Conservation (phyloP, 352 stramenopile species). For the Aphanomyces cochlioides region DNA sequence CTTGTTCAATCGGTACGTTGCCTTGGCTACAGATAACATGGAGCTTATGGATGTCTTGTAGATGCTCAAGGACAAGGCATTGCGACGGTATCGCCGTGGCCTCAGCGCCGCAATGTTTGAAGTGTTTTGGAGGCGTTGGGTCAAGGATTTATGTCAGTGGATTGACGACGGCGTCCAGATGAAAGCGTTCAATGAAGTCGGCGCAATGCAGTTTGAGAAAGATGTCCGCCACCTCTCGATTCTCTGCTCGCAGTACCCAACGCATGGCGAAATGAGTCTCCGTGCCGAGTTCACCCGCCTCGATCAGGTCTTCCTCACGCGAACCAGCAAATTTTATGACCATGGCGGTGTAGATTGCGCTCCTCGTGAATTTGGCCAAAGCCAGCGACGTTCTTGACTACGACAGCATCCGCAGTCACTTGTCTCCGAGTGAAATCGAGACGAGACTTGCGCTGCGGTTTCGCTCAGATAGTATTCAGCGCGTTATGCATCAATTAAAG, state of each 20-base stretch:
- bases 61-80: conserved; percentile 58
- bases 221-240: conserved; percentile 63
- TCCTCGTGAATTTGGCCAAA: conserved; percentile 78
- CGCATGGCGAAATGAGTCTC: conserved; percentile 48
- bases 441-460: conserved; percentile 67
- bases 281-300: conserved; percentile 63
- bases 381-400: conserved; percentile 70
- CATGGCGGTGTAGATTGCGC: conserved; percentile 35
- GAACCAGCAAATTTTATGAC: background rate
- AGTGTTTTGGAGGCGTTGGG: conserved; percentile 55
- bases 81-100: conserved; percentile 56
- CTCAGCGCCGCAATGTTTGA: conserved; percentile 65
- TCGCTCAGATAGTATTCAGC: conserved; percentile 45
- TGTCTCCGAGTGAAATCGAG: conserved; percentile 50
- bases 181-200: conserved; percentile 76
- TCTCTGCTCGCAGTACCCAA: conserved; percentile 48
- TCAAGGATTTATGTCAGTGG: conserved; percentile 55
- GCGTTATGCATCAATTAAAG: conserved; percentile 36
- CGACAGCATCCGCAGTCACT: conserved; percentile 45
- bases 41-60: conserved; percentile 27
- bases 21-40: background rate
- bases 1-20: conserved; percentile 48
- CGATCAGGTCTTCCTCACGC: conserved; percentile 47
- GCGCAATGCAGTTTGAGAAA: conserved; percentile 70
- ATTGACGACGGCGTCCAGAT: conserved; percentile 51